These are phyloP conservation scores for Xylaria sp. DNA, from an alignment of 2,329 filamentous ascomycete genomes.

Conservation along the genomic window DNA sequence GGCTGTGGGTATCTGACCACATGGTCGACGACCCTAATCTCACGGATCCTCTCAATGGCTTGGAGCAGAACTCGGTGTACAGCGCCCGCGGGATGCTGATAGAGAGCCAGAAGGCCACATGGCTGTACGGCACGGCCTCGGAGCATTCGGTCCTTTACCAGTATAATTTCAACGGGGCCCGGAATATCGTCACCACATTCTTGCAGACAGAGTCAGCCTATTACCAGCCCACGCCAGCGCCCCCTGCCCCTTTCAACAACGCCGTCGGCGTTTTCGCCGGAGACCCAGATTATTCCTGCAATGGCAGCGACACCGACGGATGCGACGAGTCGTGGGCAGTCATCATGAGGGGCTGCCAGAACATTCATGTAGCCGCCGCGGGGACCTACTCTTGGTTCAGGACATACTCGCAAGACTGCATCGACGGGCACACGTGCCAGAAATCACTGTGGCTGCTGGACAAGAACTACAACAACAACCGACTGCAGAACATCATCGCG, in stretches of 20 bases:
- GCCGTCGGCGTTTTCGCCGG: slow-evolving; percentile 47
- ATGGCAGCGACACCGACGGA: slow-evolving; percentile 36
- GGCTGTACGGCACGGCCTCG: slow-evolving; percentile 68
- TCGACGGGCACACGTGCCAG: slow-evolving; percentile 19
- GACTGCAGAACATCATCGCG: slow-evolving; percentile 8
- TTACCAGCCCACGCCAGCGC: slow-evolving; percentile 69
- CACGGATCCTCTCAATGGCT: neutral
- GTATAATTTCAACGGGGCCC: slow-evolving; percentile 67
- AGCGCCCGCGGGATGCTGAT: slow-evolving; percentile 56
- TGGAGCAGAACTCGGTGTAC: slow-evolving; percentile 43
- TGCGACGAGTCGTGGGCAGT: slow-evolving; percentile 70
- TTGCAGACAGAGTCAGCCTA: slow-evolving; percentile 76
- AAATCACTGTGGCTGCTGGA: slow-evolving; percentile 14
- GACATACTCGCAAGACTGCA: slow-evolving; percentile 19
- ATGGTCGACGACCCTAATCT: slow-evolving; percentile 54
- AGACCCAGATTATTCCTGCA: slow-evolving; percentile 24
- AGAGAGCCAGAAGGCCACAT: slow-evolving; percentile 53
- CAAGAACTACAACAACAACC: slow-evolving; percentile 5
- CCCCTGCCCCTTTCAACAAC: slow-evolving; percentile 60
- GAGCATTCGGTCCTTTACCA: slow-evolving; percentile 74
- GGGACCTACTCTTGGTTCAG: slow-evolving; percentile 46
- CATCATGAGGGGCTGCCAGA: slow-evolving; percentile 60
- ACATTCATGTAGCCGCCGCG: slow-evolving; percentile 65
- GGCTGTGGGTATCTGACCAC: slow-evolving; percentile 53
- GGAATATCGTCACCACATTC: slow-evolving; percentile 66